These are phyloP conservation scores for Ophiostoma novo-ulmi DNA, from an alignment of 2,329 filamentous ascomycete genomes.

Conservation along the genomic window DNA sequence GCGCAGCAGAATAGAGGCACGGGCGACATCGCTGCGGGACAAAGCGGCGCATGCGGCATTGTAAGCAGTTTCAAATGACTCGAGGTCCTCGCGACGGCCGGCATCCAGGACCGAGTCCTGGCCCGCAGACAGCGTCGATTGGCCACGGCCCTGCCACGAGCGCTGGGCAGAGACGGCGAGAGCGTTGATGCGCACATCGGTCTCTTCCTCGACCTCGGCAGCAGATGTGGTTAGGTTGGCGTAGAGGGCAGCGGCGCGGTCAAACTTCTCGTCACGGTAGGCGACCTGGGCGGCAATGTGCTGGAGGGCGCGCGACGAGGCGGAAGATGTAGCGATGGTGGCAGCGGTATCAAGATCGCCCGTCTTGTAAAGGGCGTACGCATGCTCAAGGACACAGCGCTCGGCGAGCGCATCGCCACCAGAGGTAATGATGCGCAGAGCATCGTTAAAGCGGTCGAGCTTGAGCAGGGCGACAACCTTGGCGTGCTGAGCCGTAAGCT, in stretches of 20 bases:
- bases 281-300: constrained; percentile 62
- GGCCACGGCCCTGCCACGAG: constrained; percentile 58
- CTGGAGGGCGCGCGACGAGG: constrained; percentile 35
- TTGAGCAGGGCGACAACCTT: constrained; percentile 72
- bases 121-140: constrained; percentile 47
- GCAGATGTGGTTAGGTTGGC: constrained; percentile 45
- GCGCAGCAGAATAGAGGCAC: constrained; percentile 63
- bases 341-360: constrained; percentile 63
- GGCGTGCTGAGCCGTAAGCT: constrained; percentile 57
- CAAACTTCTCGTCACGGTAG: constrained; percentile 70
- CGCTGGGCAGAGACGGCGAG: constrained; percentile 67
- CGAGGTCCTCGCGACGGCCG: constrained; percentile 55
- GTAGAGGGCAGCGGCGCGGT: constrained; percentile 61
- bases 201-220: constrained; percentile 55
- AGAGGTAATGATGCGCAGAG: constrained; percentile 61
- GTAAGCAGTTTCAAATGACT: constrained; percentile 76
- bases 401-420: constrained; percentile 57
- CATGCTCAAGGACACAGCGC: constrained; percentile 61
- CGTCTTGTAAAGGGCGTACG: constrained; percentile 79
- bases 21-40: constrained; percentile 60
- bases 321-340: constrained; percentile 26
- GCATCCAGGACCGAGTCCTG: constrained; percentile 50
- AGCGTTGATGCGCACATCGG: constrained; percentile 72
- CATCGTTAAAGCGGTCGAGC: constrained; percentile 76
- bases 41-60: constrained; percentile 72